These are phyloP conservation scores for Komagataea norvegica DNA, from an alignment of 1,139 yeast genomes.

Conservation along the genomic window DNA sequence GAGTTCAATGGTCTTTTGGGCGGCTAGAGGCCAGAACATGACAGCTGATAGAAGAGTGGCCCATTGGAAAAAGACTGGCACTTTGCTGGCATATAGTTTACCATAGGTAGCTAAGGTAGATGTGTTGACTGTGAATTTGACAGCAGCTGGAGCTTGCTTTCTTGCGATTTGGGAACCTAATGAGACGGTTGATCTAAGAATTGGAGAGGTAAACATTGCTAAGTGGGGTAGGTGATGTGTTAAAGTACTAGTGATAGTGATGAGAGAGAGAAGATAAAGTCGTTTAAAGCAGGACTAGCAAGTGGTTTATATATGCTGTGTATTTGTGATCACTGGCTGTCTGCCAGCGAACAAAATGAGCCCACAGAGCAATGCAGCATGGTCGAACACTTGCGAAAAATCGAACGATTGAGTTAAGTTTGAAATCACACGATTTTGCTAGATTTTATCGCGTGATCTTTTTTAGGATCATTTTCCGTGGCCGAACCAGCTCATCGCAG, in stretches of 20 bases:
- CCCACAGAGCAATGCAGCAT: no score
- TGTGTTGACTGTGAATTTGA: conserved; percentile 20
- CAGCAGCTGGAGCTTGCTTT: conserved; percentile 18
- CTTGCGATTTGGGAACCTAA: conserved; percentile 18
- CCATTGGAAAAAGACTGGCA: conserved; percentile 24
- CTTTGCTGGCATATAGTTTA: conserved; percentile 14
- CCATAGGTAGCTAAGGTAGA: conserved; percentile 10
- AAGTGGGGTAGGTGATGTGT: not conserved
- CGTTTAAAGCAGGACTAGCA: no score
- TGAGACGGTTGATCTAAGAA: conserved; percentile 24
- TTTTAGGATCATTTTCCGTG: not conserved
- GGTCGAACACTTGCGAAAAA: no score
- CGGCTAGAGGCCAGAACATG: conserved; percentile 21
- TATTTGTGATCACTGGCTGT: no score
- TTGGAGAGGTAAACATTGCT: conserved; percentile 22
- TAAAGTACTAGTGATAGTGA: not conserved
- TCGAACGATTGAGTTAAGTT: no score
- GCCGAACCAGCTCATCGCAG: conserved; percentile 1
- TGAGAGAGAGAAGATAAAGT: not conserved
- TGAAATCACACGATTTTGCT: no score
- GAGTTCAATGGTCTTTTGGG: conserved; percentile 9
- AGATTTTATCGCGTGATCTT: not conserved
- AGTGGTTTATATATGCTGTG: no score
- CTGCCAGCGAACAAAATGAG: no score
- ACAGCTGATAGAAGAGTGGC: conserved; percentile 16